Conservation (phyloP, 805 yeast genomes). For the Yueomyces sinensis region DNA sequence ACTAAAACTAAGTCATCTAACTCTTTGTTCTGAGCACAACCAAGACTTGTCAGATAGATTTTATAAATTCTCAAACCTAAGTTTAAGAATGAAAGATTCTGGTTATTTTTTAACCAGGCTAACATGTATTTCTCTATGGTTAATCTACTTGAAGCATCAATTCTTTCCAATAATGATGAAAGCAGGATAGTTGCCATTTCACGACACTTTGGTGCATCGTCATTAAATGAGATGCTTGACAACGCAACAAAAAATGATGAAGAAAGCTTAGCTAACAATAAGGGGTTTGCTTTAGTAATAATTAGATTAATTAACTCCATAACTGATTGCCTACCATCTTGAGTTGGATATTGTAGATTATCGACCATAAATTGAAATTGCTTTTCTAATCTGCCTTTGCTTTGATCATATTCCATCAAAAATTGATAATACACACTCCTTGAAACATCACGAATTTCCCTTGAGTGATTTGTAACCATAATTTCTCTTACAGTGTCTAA, state of each 20-base stretch:
- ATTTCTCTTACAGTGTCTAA: conserved; percentile 71
- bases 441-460: conserved; percentile 71
- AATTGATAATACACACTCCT: conserved; percentile 75
- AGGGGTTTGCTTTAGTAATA: conserved; percentile 49
- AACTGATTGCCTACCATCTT: conserved; percentile 77
- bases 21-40: conserved; percentile 25
- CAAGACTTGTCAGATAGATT: conserved; percentile 39
- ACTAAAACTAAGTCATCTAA: conserved; percentile 31
- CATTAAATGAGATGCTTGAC: conserved; percentile 65
- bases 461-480: conserved; percentile 81
- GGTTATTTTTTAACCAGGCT: conserved; percentile 53
- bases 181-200: conserved; percentile 67
- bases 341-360: conserved; percentile 74
- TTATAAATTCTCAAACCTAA: conserved; percentile 68
- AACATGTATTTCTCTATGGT: conserved; percentile 25
- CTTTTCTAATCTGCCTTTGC: conserved; percentile 69
- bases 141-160: conserved; percentile 26
- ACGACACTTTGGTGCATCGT: conserved; percentile 65
- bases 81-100: conserved; percentile 40
- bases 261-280: conserved; percentile 45
- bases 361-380: conserved; percentile 70
- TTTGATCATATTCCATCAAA: conserved; percentile 89
- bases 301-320: conserved; percentile 73
- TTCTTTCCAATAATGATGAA: conserved; percentile 37
- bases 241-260: conserved; percentile 75